Evolutionary conservation across 1,284 basidiomycete genomes (phyloP).

Genomic region (Taiwanofungus camphoratus): DNA sequence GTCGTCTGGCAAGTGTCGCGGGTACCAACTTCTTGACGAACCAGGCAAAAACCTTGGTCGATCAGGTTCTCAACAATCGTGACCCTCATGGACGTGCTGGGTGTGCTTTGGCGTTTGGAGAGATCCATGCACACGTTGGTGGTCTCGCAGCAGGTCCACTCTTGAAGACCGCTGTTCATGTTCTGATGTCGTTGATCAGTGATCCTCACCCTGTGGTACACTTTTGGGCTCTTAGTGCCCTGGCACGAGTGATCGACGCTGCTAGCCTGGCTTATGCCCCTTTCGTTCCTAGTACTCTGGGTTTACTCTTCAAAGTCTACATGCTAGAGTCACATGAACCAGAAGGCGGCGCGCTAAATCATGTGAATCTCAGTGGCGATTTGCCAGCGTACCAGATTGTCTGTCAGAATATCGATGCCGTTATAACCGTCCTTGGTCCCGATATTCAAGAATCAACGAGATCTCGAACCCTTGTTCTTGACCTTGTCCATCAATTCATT

Average conservation of each 20-base stretch:
- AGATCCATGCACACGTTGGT: slow-evolving; percentile 90
- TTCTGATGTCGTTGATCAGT: slow-evolving; percentile 91
- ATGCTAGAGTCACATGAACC: slow-evolving; percentile 89
- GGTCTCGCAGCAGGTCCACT: slow-evolving; percentile 91
- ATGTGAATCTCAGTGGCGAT: slow-evolving; percentile 86
- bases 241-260: slow-evolving; percentile 86
- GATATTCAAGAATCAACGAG: slow-evolving; percentile 88
- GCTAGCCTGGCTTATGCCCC: slow-evolving; percentile 91
- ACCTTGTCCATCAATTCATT: slow-evolving; percentile 83
- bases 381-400: slow-evolving; percentile 89
- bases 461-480: slow-evolving; percentile 78
- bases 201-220: slow-evolving; percentile 98
- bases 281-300: slow-evolving; percentile 84
- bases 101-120: slow-evolving; percentile 90
- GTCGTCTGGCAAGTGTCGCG: slow-evolving; percentile 80
- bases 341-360: slow-evolving; percentile 83
- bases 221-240: slow-evolving; percentile 85
- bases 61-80: slow-evolving; percentile 95
- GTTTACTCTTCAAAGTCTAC: slow-evolving; percentile 89
- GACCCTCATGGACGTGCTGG: slow-evolving; percentile 92
- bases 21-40: slow-evolving; percentile 82
- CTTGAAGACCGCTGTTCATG: slow-evolving; percentile 93
- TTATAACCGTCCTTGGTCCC: slow-evolving; percentile 92
- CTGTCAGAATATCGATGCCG: slow-evolving; percentile 88
- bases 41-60: slow-evolving; percentile 89